Conservation (phyloP, 345 rosid species). For the Eucalyptus sideroxylon region DNA sequence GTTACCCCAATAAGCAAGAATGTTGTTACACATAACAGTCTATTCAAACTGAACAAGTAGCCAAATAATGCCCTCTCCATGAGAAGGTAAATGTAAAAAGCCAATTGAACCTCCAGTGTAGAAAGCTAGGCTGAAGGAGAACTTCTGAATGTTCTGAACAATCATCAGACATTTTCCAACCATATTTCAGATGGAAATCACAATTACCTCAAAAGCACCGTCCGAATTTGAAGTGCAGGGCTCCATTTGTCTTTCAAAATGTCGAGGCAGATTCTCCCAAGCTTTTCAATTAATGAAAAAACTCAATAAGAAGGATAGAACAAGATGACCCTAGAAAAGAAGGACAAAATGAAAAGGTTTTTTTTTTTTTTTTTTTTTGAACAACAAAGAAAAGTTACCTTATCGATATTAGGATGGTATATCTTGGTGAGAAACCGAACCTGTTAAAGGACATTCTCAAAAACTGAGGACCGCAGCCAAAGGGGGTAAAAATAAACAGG, state of each 20-base stretch:
- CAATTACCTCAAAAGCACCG: constrained; percentile 87
- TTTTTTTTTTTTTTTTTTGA: too few relatives aligned
- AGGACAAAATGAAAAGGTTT: neutral
- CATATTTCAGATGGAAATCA: neutral
- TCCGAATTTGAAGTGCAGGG: constrained; percentile 96
- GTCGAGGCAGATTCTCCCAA: constrained; percentile 98
- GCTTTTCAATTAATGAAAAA: constrained; percentile 24
- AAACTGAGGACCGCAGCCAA: neutral
- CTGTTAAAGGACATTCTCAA: constrained; percentile 24
- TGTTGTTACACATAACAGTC: neutral
- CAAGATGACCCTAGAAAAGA: neutral
- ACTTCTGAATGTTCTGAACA: neutral
- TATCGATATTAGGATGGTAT: constrained; percentile 96
- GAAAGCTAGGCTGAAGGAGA: neutral
- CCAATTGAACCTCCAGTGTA: neutral
- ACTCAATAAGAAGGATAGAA: neutral
- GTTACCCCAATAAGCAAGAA: neutral
- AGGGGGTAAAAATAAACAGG: neutral
- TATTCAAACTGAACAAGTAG: neutral
- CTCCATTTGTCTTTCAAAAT: constrained; percentile 99
- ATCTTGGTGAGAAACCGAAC: constrained; percentile 98
- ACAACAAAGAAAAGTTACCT: constrained; percentile 28
- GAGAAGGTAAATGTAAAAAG: neutral
- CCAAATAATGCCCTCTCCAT: neutral
- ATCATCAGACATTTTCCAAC: neutral